phyloP scores from a whole-genome alignment of 306 rosid species.

The Trifolium dubium region DNA sequence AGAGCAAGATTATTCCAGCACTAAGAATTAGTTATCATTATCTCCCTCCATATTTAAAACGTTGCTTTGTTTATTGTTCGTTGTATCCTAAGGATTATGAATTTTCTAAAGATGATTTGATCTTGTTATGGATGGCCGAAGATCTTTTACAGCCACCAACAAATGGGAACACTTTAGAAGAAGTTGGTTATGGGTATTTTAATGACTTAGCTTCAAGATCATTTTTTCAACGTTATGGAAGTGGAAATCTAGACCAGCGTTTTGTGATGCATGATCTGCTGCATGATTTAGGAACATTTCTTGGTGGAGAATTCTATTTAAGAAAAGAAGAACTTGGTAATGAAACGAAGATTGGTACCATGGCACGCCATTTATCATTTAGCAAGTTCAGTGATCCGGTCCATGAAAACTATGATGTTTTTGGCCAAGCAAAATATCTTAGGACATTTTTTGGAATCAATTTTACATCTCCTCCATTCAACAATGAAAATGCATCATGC shows the following conservation, averaged over 20 bases:
- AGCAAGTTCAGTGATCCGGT: background rate
- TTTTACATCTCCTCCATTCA: background rate
- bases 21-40: conserved; percentile 39
- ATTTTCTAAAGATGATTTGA: conserved; percentile 6
- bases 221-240: conserved; percentile 12
- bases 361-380: conserved; percentile 29
- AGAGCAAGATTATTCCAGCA: conserved; percentile 27
- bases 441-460: background rate
- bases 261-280: conserved; percentile 38
- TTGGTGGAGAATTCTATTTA: background rate
- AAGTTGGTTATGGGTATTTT: conserved; percentile 32
- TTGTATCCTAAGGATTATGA: conserved; percentile 1
- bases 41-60: conserved; percentile 30
- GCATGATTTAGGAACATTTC: background rate
- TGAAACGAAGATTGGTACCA: background rate
- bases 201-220: conserved; percentile 30
- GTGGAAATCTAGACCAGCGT: no score
- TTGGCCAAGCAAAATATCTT: background rate
- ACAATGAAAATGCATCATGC: background rate
- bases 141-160: conserved; percentile 12
- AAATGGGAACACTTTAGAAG: background rate
- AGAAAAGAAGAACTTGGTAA: background rate
- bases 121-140: conserved; percentile 45
- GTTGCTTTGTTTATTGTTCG: conserved; percentile 19
- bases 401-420: background rate